A percentile compares a stretch with the other conserved stretches of the same genome.
phyloP scores from a whole-genome alignment of 139 green algal species.

The Chara braunii region DNA sequence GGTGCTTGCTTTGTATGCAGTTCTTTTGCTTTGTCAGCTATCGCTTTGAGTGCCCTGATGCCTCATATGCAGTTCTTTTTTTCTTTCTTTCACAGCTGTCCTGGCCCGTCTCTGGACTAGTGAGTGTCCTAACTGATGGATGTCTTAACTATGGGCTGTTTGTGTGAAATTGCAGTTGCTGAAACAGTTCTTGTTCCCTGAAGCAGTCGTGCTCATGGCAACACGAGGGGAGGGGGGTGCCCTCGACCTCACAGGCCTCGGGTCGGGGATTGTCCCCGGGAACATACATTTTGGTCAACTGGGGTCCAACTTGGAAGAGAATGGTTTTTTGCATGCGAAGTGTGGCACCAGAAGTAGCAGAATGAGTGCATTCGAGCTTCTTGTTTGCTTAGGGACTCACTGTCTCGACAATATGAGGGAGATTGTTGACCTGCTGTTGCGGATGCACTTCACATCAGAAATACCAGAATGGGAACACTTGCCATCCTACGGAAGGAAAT shows the following conservation, averaged over 20 bases:
- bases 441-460: constrained; percentile 22
- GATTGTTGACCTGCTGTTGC: background rate
- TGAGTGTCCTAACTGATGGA: too few species aligned
- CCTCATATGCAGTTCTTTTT: too few species aligned
- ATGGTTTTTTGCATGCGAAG: constrained; percentile 16
- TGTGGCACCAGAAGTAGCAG: constrained; percentile 3
- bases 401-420: constrained; percentile 10
- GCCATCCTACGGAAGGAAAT: constrained; percentile 3
- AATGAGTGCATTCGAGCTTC: constrained; percentile 11
- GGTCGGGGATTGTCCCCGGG: background rate
- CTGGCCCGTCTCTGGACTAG: too few species aligned
- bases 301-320: constrained; percentile 1
- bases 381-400: constrained; percentile 1
- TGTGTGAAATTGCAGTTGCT: too few species aligned
- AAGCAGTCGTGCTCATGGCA: constrained; percentile 6
- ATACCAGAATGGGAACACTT: constrained; percentile 25
- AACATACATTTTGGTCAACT: constrained; percentile 16
- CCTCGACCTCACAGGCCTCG: background rate
- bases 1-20: too few species aligned
- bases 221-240: background rate
- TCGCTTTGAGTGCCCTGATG: too few species aligned
- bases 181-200: constrained; percentile 26
- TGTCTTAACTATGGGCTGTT: too few species aligned
- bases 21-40: too few species aligned
- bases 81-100: too few species aligned